These are phyloP conservation scores for Angophora floribunda DNA, from an alignment of 345 rosid genomes.

Conservation along the genomic window DNA sequence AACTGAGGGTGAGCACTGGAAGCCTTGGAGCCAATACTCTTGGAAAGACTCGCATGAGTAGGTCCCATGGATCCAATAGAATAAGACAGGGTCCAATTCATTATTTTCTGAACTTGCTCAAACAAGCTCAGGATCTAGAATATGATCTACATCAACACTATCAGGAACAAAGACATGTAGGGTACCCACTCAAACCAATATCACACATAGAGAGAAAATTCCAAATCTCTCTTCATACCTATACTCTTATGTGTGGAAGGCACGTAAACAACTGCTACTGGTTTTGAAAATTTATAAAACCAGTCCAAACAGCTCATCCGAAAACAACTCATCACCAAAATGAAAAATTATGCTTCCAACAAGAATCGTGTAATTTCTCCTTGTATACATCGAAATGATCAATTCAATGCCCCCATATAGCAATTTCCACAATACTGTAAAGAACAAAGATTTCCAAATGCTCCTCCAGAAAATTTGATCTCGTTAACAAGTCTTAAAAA, in stretches of 20 bases:
- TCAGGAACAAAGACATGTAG: neutral
- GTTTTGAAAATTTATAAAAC: neutral
- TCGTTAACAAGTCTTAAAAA: neutral
- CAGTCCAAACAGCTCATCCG: neutral
- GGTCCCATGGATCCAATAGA: neutral
- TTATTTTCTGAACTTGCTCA: neutral
- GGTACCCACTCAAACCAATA: neutral
- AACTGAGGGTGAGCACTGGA: neutral
- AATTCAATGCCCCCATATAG: neutral
- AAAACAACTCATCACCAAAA: neutral
- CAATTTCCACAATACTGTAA: neutral
- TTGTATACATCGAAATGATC: neutral
- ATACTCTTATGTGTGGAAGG: neutral
- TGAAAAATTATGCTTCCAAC: neutral
- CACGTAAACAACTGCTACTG: neutral
- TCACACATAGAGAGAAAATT: neutral
- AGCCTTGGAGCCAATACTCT: neutral
- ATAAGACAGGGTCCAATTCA: neutral
- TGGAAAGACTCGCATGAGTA: neutral
- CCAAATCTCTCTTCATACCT: neutral
- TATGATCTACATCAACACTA: neutral
- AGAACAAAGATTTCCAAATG: neutral
- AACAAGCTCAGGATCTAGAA: neutral
- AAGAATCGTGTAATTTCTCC: neutral
- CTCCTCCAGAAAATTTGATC: neutral